A percentile compares a stretch with the other conserved stretches of the same genome.
phyloP scores from a whole-genome alignment of 345 rosid genomes.

The Aethionema arabicum region DNA sequence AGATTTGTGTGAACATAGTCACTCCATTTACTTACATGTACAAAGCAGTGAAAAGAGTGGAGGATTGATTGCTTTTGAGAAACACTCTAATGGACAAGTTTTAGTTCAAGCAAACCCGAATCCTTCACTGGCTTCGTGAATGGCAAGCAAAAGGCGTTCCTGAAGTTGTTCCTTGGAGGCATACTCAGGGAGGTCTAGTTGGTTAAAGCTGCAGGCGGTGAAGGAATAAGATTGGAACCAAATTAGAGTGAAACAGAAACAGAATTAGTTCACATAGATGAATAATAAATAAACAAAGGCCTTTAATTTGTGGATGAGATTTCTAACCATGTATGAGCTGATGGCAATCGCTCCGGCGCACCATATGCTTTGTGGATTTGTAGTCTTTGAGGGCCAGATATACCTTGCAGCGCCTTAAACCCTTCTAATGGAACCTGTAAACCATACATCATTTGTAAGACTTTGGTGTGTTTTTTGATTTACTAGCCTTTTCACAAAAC shows the following conservation, averaged over 20 bases:
- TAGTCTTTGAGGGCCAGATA: slow-evolving; percentile 91
- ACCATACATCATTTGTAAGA: slow-evolving; percentile 14
- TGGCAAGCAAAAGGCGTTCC: slow-evolving; percentile 86
- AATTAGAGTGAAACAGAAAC: not conserved
- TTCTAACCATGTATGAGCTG: slow-evolving; percentile 92
- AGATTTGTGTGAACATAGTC: not conserved
- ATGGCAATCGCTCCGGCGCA: slow-evolving; percentile 84
- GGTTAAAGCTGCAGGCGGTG: slow-evolving; percentile 72
- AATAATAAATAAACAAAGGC: not conserved
- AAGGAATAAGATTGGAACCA: not conserved
- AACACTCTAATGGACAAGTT: slow-evolving; percentile 12
- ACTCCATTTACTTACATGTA: slow-evolving; percentile 23
- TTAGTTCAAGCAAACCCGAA: slow-evolving; percentile 80
- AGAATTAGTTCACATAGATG: no score
- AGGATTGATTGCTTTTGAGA: slow-evolving; percentile 22
- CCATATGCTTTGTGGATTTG: slow-evolving; percentile 99
- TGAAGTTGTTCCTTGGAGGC: slow-evolving; percentile 73
- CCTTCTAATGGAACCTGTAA: slow-evolving; percentile 92
- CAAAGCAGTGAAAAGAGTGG: slow-evolving; percentile 34
- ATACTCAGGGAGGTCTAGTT: slow-evolving; percentile 94
- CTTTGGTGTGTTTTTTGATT: not conserved
- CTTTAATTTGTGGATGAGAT: slow-evolving; percentile 3
- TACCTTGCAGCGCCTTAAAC: slow-evolving; percentile 92
- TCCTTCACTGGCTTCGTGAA: slow-evolving; percentile 95
- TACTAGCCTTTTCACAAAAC: not conserved